A percentile compares a stretch with the other conserved stretches of the same genome.
These are phyloP conservation scores for Xylariaceae sp. DNA, from an alignment of 2,329 filamentous ascomycete genomes.

Conservation along the genomic window DNA sequence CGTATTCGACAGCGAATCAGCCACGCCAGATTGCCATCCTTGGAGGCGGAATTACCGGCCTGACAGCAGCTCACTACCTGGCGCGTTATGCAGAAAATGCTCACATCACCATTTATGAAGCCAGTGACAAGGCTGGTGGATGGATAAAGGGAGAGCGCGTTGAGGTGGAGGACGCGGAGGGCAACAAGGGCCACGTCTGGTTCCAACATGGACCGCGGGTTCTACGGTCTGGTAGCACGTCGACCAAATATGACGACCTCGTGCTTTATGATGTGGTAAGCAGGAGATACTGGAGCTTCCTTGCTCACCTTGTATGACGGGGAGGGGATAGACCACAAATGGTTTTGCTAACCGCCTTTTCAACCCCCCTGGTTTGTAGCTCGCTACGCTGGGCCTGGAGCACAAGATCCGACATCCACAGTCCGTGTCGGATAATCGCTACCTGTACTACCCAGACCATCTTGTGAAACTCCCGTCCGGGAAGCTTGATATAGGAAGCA, in stretches of 20 bases:
- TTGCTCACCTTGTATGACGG: neutral
- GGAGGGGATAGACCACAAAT: neutral
- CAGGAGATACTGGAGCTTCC: neutral
- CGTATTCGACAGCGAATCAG: constrained; percentile 19
- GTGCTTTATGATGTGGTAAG: constrained; percentile 67
- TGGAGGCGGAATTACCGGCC: constrained; percentile 77
- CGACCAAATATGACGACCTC: constrained; percentile 51
- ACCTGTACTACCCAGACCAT: constrained; percentile 83
- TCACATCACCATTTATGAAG: constrained; percentile 78
- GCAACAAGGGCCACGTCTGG: constrained; percentile 52
- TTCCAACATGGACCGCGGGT: constrained; percentile 85
- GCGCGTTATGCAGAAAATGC: constrained; percentile 58
- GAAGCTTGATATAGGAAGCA: constrained; percentile 7
- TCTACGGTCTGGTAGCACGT: constrained; percentile 48
- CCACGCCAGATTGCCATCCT: constrained; percentile 57
- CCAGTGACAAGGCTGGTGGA: constrained; percentile 64
- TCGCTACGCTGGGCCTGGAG: constrained; percentile 51
- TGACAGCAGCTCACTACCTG: constrained; percentile 73
- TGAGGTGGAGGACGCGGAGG: constrained; percentile 53
- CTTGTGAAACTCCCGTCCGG: constrained; percentile 49
- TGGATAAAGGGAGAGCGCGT: constrained; percentile 71
- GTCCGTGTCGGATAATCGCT: constrained; percentile 55
- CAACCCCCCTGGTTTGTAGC: constrained; percentile 35
- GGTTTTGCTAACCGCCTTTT: constrained; percentile 6
- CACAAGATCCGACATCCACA: constrained; percentile 50